Percentiles rank a stretch among this genome's conserved stretches.
phyloP scores from a whole-genome alignment of 257 asterid genomes.

The Euphrasia confusa region DNA sequence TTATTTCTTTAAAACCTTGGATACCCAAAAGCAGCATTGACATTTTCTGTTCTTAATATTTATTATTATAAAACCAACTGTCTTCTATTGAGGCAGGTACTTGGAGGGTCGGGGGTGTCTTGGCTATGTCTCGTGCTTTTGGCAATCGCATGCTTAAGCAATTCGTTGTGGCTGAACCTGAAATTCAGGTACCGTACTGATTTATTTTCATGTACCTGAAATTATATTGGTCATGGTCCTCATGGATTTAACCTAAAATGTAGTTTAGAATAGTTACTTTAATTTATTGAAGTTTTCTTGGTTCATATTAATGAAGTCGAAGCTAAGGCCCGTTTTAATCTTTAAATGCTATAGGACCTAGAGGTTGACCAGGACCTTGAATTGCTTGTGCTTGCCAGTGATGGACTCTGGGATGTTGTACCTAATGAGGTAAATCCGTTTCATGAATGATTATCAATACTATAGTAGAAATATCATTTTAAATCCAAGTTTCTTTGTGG shows the following conservation, averaged over 20 bases:
- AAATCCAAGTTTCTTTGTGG: neutral
- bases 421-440: slow-evolving; percentile 66
- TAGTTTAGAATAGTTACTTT: neutral
- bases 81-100: slow-evolving; percentile 51
- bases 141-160: slow-evolving; percentile 98
- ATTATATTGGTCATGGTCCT: neutral
- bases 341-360: slow-evolving; percentile 58
- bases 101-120: slow-evolving; percentile 99
- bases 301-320: neutral
- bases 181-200: slow-evolving; percentile 69
- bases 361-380: slow-evolving; percentile 80
- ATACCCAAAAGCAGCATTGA: slow-evolving; percentile 15
- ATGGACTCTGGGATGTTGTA: slow-evolving; percentile 98
- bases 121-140: slow-evolving; percentile 99
- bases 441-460: slow-evolving; percentile 7
- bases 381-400: slow-evolving; percentile 88
- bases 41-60: neutral
- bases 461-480: neutral
- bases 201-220: neutral
- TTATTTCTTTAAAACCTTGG: slow-evolving; percentile 7
- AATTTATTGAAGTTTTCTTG: neutral
- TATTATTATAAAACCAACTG: neutral
- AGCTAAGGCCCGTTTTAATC: neutral
- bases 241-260: neutral
- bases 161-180: slow-evolving; percentile 95